These are phyloP conservation scores for Pulveroboletus sp. DNA, from an alignment of 768 basidiomycete species.

Conservation along the genomic window DNA sequence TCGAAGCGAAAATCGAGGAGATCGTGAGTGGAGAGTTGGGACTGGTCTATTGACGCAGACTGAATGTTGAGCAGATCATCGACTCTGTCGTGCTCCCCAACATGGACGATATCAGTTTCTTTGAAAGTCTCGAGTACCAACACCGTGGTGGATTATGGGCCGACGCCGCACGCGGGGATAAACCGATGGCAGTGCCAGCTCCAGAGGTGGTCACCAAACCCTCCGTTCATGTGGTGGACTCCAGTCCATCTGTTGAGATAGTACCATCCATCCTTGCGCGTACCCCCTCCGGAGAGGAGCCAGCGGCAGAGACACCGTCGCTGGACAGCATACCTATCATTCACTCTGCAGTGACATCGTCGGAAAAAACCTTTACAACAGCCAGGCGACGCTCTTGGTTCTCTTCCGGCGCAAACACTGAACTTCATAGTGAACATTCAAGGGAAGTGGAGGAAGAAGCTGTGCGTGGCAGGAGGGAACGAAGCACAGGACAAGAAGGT, in stretches of 20 bases:
- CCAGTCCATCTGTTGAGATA: constrained; percentile 34
- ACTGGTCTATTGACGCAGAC: constrained; percentile 44
- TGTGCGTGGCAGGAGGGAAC: constrained; percentile 18
- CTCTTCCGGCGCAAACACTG: constrained; percentile 39
- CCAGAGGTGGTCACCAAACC: constrained; percentile 7
- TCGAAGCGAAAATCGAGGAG: constrained; percentile 85
- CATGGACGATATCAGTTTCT: constrained; percentile 98
- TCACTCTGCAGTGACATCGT: constrained; percentile 22
- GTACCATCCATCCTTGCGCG: constrained; percentile 12
- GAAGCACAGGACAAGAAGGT: constrained; percentile 35
- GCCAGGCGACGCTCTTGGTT: constrained; percentile 57
- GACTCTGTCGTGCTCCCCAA: constrained; percentile 95
- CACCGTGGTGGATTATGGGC: constrained; percentile 89
- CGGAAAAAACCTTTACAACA: constrained; percentile 24
- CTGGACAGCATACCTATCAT: constrained; percentile 19
- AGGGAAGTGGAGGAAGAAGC: constrained; percentile 24
- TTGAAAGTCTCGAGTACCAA: constrained; percentile 61
- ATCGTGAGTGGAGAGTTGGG: constrained; percentile 50
- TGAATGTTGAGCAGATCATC: constrained; percentile 71
- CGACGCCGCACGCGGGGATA: constrained; percentile 56
- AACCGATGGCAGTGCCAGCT: constrained; percentile 9
- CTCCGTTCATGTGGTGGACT: constrained; percentile 19
- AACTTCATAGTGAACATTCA: constrained; percentile 19
- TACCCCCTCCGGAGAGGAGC: constrained; percentile 31
- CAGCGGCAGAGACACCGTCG: constrained; percentile 18